Evolutionary conservation across 257 asterid genomes (phyloP), one percentile per base, ranked within the genome.

Genomic region (Cinchona pubescens): DNA sequence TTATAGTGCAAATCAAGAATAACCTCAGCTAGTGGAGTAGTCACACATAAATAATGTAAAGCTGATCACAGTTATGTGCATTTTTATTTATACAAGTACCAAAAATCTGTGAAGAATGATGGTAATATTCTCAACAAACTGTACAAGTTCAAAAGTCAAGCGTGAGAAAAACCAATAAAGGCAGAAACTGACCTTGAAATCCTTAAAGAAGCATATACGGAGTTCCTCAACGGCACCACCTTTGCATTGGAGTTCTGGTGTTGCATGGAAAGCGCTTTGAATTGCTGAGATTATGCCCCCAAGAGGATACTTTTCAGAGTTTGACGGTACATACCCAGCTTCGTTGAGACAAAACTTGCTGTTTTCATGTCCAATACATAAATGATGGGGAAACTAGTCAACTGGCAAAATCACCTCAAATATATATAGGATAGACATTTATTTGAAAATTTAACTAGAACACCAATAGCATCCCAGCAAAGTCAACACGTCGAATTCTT

Each of bases 311-410:
- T 87, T 95, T 73, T 89, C 98, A 34, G 93, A 86, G 75, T 92
- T 85, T 55, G 99, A 95, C 25, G 96, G 91, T 70, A 90, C 91
- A 86, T 92, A 92, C 63, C 99, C 99, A 71, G 84, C 96, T 77
- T 82, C 88, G 48, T 75, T 78, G n/a, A n/a, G n/a, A n/a, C 81
- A 95, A 76, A 78, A 91, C 91, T 79, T 87, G 88, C 99, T 95
- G 93, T 59, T 65, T 43, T 66, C 37, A 38, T 55, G 58, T 18
- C 46, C n/a, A 42, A 71, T 10, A 55, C 27, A 42, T 1, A 75
- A 51, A 51, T 58, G 19, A 51, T 53, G 16, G 19, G 3, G 11
- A 67, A 38, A 38, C 5, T 5, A 58, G 34, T 59, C 30, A 59
- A 23, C 75, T 23, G 8, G 58, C 51, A 53, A 55, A 34, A 25